Conservation (phyloP, 371 early-diverging fungal genomes). For the Mortierella sp. region DNA sequence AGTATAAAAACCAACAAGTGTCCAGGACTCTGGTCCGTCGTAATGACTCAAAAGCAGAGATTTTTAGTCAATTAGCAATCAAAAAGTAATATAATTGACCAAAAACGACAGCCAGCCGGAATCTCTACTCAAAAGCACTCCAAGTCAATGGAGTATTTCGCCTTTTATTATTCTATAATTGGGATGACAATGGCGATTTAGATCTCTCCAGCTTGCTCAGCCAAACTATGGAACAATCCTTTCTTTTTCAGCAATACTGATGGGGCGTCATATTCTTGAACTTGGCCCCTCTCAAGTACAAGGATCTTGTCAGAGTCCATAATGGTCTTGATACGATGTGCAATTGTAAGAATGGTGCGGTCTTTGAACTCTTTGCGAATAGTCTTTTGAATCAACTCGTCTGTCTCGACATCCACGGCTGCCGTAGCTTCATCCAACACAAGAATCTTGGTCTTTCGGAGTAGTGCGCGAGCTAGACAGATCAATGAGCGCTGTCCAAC, state of each 20-base stretch:
- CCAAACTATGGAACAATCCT: constrained; percentile 64
- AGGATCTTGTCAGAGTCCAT: constrained; percentile 82
- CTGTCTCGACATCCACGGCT: constrained; percentile 76
- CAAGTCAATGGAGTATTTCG: no score
- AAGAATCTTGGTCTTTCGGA: no score
- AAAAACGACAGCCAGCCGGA: no score
- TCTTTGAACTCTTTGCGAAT: constrained; percentile 73
- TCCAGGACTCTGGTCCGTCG: no score
- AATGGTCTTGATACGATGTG: constrained; percentile 84
- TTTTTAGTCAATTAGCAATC: no score
- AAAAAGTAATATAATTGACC: no score
- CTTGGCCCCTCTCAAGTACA: constrained; percentile 77
- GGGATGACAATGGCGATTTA: background rate
- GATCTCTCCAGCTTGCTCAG: constrained; percentile 19
- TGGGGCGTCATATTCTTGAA: constrained; percentile 78
- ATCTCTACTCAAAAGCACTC: no score
- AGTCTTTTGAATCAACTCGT: constrained; percentile 73
- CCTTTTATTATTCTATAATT: no score
- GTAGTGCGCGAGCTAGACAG: no score
- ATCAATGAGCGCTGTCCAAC: no score
- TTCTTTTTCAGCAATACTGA: constrained; percentile 60
- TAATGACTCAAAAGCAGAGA: no score
- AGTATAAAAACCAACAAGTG: no score
- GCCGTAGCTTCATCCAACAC: constrained; percentile 74
- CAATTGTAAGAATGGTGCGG: constrained; percentile 84